These are phyloP conservation scores for Cutaneotrichosporon mucoides DNA, from an alignment of 1,284 basidiomycete genomes.

Conservation along the genomic window DNA sequence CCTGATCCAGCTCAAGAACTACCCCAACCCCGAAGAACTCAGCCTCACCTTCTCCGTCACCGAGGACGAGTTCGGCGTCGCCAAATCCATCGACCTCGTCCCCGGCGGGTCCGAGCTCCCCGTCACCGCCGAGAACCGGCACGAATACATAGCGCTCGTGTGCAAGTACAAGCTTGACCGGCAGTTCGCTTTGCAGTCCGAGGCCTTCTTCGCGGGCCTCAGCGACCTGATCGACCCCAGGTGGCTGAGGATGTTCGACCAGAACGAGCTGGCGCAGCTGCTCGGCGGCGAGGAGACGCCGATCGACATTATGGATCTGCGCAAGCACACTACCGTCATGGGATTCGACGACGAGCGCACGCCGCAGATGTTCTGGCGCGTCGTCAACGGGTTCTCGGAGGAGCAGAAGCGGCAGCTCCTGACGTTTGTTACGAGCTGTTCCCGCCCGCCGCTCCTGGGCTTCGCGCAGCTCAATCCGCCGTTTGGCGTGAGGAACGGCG, in stretches of 20 bases:
- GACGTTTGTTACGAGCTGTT: constrained; percentile 86
- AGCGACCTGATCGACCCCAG: constrained; percentile 82
- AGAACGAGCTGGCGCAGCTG: constrained; percentile 80
- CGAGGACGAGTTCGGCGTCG: constrained; percentile 84
- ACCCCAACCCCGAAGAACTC: constrained; percentile 80
- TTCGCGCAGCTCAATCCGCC: constrained; percentile 82
- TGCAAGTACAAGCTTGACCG: constrained; percentile 83
- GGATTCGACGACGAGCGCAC: constrained; percentile 69
- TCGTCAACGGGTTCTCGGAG: constrained; percentile 52
- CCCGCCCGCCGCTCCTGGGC: constrained; percentile 77
- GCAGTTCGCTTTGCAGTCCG: constrained; percentile 82
- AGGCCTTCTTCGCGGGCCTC: constrained; percentile 63
- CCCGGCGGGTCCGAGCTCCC: constrained; percentile 77
- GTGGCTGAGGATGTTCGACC: constrained; percentile 94
- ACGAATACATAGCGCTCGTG: constrained; percentile 86
- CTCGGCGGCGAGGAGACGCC: constrained; percentile 77
- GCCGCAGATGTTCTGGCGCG: constrained; percentile 70
- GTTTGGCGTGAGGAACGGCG: constrained; percentile 77
- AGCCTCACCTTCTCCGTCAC: constrained; percentile 86
- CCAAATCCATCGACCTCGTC: constrained; percentile 73
- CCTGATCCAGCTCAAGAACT: constrained; percentile 77
- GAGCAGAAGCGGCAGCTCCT: constrained; percentile 70
- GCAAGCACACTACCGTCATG: constrained; percentile 68
- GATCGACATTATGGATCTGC: constrained; percentile 76
- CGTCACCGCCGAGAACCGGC: constrained; percentile 83